Percentiles rank a stretch among this genome's conserved stretches.
Conservation (phyloP, 805 yeast genomes). For the Wickerhamomyces queroliae region DNA sequence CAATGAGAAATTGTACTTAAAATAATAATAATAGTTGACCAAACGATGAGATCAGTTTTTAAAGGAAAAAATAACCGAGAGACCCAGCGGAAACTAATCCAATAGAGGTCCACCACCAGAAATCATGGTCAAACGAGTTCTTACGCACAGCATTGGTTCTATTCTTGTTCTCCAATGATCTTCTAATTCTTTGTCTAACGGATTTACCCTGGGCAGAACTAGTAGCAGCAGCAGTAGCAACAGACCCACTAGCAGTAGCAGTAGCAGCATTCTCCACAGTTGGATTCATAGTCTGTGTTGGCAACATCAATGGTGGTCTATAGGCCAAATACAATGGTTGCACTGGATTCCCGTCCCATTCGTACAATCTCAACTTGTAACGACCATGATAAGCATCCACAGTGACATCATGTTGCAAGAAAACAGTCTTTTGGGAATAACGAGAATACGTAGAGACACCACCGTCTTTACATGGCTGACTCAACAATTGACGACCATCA, state of each 20-base stretch:
- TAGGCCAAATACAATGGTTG: slow-evolving; percentile 91
- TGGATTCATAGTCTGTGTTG: slow-evolving; percentile 88
- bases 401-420: slow-evolving; percentile 48
- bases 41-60: not conserved
- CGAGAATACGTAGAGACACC: slow-evolving; percentile 62
- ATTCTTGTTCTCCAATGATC: slow-evolving; percentile 74
- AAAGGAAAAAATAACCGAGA: slow-evolving; percentile 17
- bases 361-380: slow-evolving; percentile 64
- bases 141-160: slow-evolving; percentile 65
- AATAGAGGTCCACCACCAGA: slow-evolving; percentile 53
- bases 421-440: slow-evolving; percentile 62
- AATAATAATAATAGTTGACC: no score
- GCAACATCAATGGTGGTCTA: slow-evolving; percentile 94
- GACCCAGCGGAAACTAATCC: slow-evolving; percentile 36
- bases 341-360: slow-evolving; percentile 72
- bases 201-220: slow-evolving; percentile 29
- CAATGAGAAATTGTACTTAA: no score
- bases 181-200: slow-evolving; percentile 43
- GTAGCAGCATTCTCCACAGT: slow-evolving; percentile 35
- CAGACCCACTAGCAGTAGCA: slow-evolving; percentile 23
- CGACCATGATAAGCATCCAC: slow-evolving; percentile 83
- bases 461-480: slow-evolving; percentile 75
- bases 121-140: slow-evolving; percentile 33
- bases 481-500: slow-evolving; percentile 88
- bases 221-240: slow-evolving; percentile 23